phyloP scores from a whole-genome alignment of 768 basidiomycete species.

The Tulasnella calospora region DNA sequence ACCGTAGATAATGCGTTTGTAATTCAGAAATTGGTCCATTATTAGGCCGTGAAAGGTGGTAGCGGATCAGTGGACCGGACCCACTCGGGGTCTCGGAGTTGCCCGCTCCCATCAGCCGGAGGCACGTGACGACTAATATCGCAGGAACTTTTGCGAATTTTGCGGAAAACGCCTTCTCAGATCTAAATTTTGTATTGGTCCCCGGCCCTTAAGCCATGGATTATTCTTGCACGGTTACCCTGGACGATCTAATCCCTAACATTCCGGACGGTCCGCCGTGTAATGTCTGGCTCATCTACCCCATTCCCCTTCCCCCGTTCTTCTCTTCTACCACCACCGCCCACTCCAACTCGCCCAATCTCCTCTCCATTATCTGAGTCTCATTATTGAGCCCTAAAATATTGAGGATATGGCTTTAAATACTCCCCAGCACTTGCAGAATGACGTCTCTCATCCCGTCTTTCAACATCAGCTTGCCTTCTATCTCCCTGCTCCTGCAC shows the following conservation, averaged over 20 bases:
- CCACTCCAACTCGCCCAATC: background rate
- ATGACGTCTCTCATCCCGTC: slow-evolving; percentile 6
- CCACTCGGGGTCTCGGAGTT: background rate
- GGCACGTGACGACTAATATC: background rate
- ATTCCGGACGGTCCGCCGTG: slow-evolving; percentile 1
- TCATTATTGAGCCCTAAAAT: slow-evolving; percentile 8
- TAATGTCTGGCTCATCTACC: slow-evolving; percentile 10
- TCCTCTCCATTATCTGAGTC: background rate
- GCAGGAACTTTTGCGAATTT: slow-evolving; percentile 1
- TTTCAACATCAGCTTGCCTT: background rate
- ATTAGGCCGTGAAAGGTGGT: background rate
- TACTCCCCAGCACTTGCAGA: background rate
- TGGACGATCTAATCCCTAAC: slow-evolving; percentile 2
- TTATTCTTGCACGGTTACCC: background rate
- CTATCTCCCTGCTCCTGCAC: slow-evolving; percentile 3
- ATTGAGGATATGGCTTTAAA: slow-evolving; percentile 12
- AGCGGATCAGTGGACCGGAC: background rate
- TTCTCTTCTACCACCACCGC: slow-evolving; percentile 2
- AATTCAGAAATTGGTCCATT: slow-evolving; percentile 3
- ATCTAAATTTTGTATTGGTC: slow-evolving; percentile 1
- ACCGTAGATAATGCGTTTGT: slow-evolving; percentile 5
- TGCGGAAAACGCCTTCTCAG: background rate
- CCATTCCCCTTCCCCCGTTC: background rate
- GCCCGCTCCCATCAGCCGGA: background rate
- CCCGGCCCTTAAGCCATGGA: background rate